Conservation (phyloP, 2,329 filamentous ascomycete genomes). For the Phyllosticta citribraziliensis region DNA sequence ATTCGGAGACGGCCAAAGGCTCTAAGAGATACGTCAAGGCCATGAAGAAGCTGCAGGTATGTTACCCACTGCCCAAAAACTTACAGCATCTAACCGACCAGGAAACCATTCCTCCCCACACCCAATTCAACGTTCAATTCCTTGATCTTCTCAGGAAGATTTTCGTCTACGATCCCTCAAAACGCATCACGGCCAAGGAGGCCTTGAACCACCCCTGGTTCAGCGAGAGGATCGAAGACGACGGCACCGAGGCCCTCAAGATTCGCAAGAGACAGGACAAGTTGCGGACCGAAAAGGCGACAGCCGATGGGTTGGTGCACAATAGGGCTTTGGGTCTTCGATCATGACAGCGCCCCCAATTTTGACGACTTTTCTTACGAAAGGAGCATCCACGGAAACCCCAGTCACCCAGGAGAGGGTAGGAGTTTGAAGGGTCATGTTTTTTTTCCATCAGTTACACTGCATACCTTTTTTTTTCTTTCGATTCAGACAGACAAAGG, state of each 20-base stretch:
- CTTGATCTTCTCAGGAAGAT: constrained; percentile 53
- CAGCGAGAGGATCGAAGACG: constrained; percentile 52
- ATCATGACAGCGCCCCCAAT: neutral
- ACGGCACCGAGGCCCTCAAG: constrained; percentile 54
- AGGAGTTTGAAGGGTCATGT: neutral
- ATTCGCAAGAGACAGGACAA: constrained; percentile 40
- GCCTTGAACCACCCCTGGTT: constrained; percentile 60
- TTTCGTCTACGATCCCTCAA: constrained; percentile 58
- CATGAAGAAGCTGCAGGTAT: constrained; percentile 54
- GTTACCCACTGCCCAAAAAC: constrained; percentile 16
- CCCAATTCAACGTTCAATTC: constrained; percentile 52
- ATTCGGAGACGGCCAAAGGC: constrained; percentile 51
- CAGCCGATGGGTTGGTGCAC: neutral
- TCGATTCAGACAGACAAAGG: neutral
- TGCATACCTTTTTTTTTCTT: neutral
- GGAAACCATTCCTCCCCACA: constrained; percentile 53
- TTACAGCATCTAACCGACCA: constrained; percentile 24
- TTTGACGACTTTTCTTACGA: neutral
- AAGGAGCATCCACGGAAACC: constrained; percentile 4
- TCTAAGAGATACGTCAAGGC: constrained; percentile 57
- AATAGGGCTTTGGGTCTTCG: neutral
- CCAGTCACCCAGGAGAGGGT: neutral
- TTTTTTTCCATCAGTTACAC: neutral
- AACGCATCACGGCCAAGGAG: constrained; percentile 54
- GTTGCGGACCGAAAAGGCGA: constrained; percentile 7